Evolutionary conservation across 805 yeast genomes (phyloP), one percentile per base, ranked within the genome.

Genomic region (Candida ficus): DNA sequence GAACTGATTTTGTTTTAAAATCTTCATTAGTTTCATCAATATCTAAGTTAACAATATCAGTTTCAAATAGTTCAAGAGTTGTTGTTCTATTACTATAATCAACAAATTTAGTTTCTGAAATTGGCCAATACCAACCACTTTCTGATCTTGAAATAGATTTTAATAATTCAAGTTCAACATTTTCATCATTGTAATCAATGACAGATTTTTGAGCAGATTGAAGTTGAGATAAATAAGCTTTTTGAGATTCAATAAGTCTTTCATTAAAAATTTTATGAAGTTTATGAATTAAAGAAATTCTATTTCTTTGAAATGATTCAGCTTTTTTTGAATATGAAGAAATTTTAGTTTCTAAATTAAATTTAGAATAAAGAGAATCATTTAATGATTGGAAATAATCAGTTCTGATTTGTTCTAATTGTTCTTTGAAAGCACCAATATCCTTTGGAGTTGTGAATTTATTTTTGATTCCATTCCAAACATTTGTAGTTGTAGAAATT

Each of bases 41-140:
- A 1, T 28, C 13, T n/a, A 47, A 52, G 14, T 44, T 53, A 7
- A 50, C 43, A 10, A 58, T 34, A 33, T 58, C 60, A 14, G 44
- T 43, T n/a, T 50, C 58, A 17, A 54, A 38, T 7, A 55, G 5
- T 12, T 46, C 46, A 5, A 47, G 7, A 4, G 22, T 18, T 1
- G 37, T 22, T 1, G 26, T 4, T 3, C 39, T 28, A 4, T 27
- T 34, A 12, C 30, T 12, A 33, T 45, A 46, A 11, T 42, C 47
- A 5, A 43, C 38, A 19, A 37, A 45, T 14, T 31, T 41, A 4
- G 43, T 33, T 6, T 46, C 53, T 2, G 48, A 35, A 34, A 45
- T 45, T 4, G 58, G 58, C 58, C 58, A 54, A 38, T 46, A 56
- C 56, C 56, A 56, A 13, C 57, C 58, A 14, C 47, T 26, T 0